A percentile compares a stretch with the other conserved stretches of the same genome.
phyloP scores from a whole-genome alignment of 140 eudicot species.

The Ambrosia hybrid region DNA sequence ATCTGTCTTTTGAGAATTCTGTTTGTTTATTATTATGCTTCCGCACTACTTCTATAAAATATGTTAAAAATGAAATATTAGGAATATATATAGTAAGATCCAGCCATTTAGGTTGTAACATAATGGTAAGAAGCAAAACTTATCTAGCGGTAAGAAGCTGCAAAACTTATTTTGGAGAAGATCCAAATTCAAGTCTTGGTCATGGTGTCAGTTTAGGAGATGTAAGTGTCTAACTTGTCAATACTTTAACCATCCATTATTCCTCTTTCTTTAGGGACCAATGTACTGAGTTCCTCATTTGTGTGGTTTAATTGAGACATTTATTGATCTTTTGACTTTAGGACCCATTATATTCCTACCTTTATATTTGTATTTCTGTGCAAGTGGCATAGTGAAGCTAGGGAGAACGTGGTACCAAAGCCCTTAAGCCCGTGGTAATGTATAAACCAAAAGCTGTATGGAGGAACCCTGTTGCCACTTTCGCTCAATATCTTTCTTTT shows the following conservation, averaged over 20 bases:
- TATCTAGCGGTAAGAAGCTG: too few species aligned
- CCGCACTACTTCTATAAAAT: too few species aligned
- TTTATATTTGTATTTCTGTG: background rate
- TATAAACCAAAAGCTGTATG: slow-evolving; percentile 18
- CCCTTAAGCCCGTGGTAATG: slow-evolving; percentile 21
- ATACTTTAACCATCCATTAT: background rate
- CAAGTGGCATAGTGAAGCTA: slow-evolving; percentile 27
- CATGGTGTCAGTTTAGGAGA: too few species aligned
- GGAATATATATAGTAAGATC: too few species aligned
- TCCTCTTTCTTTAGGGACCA: slow-evolving; percentile 12
- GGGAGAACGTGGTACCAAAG: slow-evolving; percentile 32
- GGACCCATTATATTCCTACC: slow-evolving; percentile 16
- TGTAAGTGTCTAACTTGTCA: too few species aligned
- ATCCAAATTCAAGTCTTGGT: too few species aligned
- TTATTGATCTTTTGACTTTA: slow-evolving; percentile 1
- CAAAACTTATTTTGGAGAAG: too few species aligned
- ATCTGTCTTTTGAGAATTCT: too few species aligned
- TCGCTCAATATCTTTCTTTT: background rate
- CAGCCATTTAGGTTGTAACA: too few species aligned
- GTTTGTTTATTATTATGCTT: too few species aligned
- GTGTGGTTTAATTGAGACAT: slow-evolving; percentile 15
- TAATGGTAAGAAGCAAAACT: too few species aligned
- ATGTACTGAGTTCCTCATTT: slow-evolving; percentile 7
- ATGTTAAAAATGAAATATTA: too few species aligned
- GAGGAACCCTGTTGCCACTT: slow-evolving; percentile 18